Evolutionary conservation across 2,329 filamentous ascomycete genomes (phyloP), one percentile per base, ranked within the genome.

Genomic region (Fusarium sarcochroum): DNA sequence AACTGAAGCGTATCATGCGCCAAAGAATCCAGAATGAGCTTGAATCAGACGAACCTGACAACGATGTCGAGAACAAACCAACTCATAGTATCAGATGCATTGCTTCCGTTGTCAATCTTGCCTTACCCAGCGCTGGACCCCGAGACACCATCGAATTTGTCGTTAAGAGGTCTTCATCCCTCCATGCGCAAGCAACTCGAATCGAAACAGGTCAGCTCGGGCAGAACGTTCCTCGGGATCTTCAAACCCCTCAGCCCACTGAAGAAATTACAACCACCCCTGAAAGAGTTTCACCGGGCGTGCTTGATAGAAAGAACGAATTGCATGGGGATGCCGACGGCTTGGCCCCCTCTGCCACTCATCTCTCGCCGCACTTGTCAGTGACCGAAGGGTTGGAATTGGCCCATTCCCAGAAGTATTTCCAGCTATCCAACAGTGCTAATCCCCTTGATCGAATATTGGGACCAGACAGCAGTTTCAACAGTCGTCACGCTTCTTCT

Each of bases 21-120:
- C 84, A 83, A 68, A 82, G 86, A 63, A 89, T 89, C n/a, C 85
- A 85, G 63, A 83, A 87, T 42, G 87, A 89, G 68, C 78, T 89
- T 5, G 81, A 84, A 45, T 82, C 76, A 38, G 85, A 87, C 37
- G 76, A 80, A 35, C 72, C 76, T 11, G 78, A 80, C 46, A 79
- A 81, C 18, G 75, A 78, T 18, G 58, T 68, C 2, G 78, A 73
- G 40, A 72, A 73, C 7, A 69, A 61, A 14, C 76, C 77, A 13
- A 68, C 65, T 15, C 66, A 70, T 20, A 75, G 68, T n/a, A 72
- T 68, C 44, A 69, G 55, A 42, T 67, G 70, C 25, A 58, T 70
- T 21, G 75, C 72, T 18, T 66, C 76, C 14, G 71, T 74, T 7
- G 70, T 75, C 32, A 76, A 79, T 20, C 58, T 73, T 41, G 66